Percentiles rank a stretch among this genome's conserved stretches.
Conservation (phyloP, 2,329 filamentous ascomycete genomes). For the Fusarium temperatum region DNA sequence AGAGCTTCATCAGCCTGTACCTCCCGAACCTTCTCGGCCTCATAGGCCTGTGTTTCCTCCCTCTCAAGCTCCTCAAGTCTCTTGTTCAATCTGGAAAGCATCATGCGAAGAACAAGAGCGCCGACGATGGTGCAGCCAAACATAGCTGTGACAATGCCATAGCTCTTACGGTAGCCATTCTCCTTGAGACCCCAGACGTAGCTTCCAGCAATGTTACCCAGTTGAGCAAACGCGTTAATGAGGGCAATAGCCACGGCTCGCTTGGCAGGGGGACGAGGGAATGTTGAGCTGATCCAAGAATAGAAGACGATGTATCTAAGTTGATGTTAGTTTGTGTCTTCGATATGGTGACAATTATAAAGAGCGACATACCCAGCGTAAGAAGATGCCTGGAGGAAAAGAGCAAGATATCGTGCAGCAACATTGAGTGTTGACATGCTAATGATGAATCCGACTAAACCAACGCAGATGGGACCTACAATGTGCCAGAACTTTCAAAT, state of each 20-base stretch:
- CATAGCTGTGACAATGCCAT: constrained; percentile 72
- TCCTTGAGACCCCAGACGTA: constrained; percentile 70
- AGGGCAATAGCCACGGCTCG: constrained; percentile 68
- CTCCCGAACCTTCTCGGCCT: constrained; percentile 42
- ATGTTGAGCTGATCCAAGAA: constrained; percentile 66
- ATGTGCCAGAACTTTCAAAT: constrained; percentile 64
- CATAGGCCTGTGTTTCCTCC: constrained; percentile 48
- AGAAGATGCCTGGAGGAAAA: constrained; percentile 66
- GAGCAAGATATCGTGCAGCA: constrained; percentile 66
- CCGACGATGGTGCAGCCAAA: constrained; percentile 66
- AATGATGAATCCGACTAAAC: constrained; percentile 66
- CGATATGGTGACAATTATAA: accelerated
- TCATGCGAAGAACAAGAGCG: constrained; percentile 57
- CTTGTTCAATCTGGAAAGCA: constrained; percentile 58
- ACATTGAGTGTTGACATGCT: constrained; percentile 65
- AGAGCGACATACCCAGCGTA: constrained; percentile 54
- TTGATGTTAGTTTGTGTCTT: neutral
- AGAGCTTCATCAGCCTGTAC: constrained; percentile 56
- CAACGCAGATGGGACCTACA: constrained; percentile 59
- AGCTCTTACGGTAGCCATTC: constrained; percentile 70
- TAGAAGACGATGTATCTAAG: constrained; percentile 63
- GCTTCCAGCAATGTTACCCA: constrained; percentile 67
- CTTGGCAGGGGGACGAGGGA: constrained; percentile 68
- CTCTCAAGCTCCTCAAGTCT: constrained; percentile 50
- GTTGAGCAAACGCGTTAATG: constrained; percentile 66